Conservation (phyloP, 2,329 filamentous ascomycete genomes). For the Pyricularia pennisetigena region DNA sequence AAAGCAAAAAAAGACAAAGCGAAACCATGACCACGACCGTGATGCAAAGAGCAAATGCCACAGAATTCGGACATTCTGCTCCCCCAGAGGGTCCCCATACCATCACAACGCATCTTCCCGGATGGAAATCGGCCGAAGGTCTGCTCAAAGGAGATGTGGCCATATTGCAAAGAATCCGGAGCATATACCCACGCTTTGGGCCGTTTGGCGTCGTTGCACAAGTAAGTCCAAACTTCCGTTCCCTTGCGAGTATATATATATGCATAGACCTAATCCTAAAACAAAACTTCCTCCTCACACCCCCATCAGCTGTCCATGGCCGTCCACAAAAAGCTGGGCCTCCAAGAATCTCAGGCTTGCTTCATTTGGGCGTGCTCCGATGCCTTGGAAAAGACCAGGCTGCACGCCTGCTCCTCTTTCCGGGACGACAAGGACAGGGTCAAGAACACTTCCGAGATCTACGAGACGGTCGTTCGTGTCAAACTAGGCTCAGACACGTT, state of each 20-base stretch:
- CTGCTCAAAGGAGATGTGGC: constrained; percentile 33
- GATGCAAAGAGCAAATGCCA: constrained; percentile 12
- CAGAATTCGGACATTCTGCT: constrained; percentile 30
- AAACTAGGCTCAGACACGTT: constrained; percentile 15
- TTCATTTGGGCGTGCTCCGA: constrained; percentile 19
- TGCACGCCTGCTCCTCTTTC: constrained; percentile 22
- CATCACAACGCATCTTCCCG: constrained; percentile 33
- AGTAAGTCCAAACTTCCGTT: not conserved
- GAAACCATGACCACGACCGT: not conserved
- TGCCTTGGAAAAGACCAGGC: constrained; percentile 14
- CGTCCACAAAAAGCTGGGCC: constrained; percentile 21
- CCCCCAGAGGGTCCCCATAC: constrained; percentile 36
- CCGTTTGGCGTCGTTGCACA: constrained; percentile 15
- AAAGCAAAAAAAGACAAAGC: not conserved
- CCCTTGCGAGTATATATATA: too few species aligned
- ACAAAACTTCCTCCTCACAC: not conserved
- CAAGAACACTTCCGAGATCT: constrained; percentile 19
- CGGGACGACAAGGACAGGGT: constrained; percentile 24
- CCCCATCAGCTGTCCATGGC: constrained; percentile 23
- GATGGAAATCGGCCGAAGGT: constrained; percentile 28
- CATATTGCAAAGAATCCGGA: constrained; percentile 23
- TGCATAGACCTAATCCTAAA: not conserved
- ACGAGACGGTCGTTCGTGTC: constrained; percentile 30
- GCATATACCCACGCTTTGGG: constrained; percentile 36
- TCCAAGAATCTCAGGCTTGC: constrained; percentile 16